A percentile compares a stretch with the other conserved stretches of the same genome.
These are phyloP conservation scores for Stachybotrys chartarum DNA, from an alignment of 2,329 filamentous ascomycete species.

Conservation along the genomic window DNA sequence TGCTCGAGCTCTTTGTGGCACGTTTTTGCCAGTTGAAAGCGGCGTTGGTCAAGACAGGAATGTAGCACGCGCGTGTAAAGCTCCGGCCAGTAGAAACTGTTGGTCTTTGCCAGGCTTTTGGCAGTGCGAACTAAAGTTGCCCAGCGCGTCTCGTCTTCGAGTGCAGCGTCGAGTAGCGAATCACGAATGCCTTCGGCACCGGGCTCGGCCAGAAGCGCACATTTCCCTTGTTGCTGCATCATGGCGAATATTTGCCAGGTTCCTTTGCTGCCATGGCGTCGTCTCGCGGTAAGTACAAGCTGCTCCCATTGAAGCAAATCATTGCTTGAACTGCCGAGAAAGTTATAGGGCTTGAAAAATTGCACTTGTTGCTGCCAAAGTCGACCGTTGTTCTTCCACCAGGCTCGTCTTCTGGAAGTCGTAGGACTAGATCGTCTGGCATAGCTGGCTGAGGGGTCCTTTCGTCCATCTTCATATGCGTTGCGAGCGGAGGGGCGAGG, in stretches of 20 bases:
- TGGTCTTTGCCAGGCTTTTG: conserved; percentile 25
- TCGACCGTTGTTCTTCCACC: not conserved
- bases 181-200: conserved; percentile 19
- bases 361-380: not conserved
- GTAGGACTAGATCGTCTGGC: too few species aligned
- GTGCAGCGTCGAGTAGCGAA: conserved; percentile 19
- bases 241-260: not conserved
- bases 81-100: conserved; percentile 38
- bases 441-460: too few species aligned
- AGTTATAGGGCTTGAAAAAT: not conserved
- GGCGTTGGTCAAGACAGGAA: conserved; percentile 30
- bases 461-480: too few species aligned
- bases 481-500: too few species aligned
- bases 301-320: not conserved
- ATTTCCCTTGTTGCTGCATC: not conserved
- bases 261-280: not conserved
- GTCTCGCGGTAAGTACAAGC: not conserved
- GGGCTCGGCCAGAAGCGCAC: conserved; percentile 11
- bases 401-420: too few species aligned
- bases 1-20: conserved; percentile 42
- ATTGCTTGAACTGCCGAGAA: not conserved
- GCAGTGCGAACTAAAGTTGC: conserved; percentile 16
- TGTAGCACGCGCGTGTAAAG: conserved; percentile 41
- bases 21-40: conserved; percentile 29
- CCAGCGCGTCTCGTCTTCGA: conserved; percentile 16